phyloP scores from a whole-genome alignment of 2,329 filamentous ascomycete species.

The Cladobotryum mycophilum region DNA sequence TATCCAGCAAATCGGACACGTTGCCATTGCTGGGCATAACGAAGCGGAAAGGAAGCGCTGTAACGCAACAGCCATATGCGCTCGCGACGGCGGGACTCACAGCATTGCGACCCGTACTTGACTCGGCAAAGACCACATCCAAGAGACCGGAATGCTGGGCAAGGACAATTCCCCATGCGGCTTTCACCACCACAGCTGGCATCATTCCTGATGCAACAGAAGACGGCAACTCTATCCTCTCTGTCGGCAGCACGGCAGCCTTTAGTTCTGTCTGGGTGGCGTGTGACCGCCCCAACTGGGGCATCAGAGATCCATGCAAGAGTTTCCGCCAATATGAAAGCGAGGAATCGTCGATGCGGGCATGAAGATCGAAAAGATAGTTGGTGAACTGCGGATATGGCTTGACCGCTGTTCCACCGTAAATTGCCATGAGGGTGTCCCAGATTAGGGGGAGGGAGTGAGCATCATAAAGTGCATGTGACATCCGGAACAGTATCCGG shows the following conservation, averaged over 20 bases:
- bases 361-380: not conserved
- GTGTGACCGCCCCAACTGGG: not conserved
- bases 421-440: not conserved
- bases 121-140: not conserved
- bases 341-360: not conserved
- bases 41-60: not conserved
- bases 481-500: not conserved
- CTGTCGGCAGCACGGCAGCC: not conserved
- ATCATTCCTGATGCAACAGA: not conserved
- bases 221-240: not conserved
- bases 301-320: not conserved
- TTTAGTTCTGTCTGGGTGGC: not conserved
- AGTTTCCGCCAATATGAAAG: not conserved
- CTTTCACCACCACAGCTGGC: not conserved
- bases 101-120: not conserved
- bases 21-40: not conserved
- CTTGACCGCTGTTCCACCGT: not conserved
- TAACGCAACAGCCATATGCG: not conserved
- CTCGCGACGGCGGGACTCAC: not conserved
- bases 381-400: not conserved
- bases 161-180: conserved; percentile 1
- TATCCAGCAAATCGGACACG: not conserved
- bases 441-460: not conserved
- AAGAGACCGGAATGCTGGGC: not conserved
- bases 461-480: conserved; percentile 1